Evolutionary conservation across 192 early-diverging fungal species (phyloP).

Genomic region (Linnemannia hyalina): DNA sequence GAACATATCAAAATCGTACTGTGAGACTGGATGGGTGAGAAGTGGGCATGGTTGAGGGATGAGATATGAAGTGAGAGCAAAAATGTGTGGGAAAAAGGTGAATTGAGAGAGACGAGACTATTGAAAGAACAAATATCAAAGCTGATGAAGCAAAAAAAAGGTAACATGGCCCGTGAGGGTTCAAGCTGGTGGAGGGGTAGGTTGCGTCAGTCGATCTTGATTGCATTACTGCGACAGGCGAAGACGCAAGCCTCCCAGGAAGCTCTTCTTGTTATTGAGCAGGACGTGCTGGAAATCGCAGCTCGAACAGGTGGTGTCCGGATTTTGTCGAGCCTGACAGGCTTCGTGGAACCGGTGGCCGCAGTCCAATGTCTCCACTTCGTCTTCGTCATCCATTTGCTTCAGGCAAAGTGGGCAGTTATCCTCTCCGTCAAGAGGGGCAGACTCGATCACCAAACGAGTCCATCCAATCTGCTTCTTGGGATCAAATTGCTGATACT

Average conservation of each 20-base stretch:
- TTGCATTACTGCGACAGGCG: neutral
- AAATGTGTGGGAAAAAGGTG: too few relatives aligned
- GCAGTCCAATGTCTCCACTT: neutral
- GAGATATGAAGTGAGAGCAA: too few relatives aligned
- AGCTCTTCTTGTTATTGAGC: neutral
- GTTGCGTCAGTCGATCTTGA: too few relatives aligned
- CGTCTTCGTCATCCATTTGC: neutral
- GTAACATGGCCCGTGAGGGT: too few relatives aligned
- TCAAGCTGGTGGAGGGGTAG: too few relatives aligned
- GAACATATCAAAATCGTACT: too few relatives aligned
- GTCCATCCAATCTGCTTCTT: neutral
- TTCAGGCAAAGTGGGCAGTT: neutral
- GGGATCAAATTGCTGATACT: slow-evolving; percentile 1
- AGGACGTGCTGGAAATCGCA: neutral
- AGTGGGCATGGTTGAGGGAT: too few relatives aligned
- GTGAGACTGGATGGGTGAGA: too few relatives aligned
- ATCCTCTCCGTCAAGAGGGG: neutral
- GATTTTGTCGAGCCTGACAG: neutral
- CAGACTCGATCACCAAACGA: slow-evolving; percentile 22
- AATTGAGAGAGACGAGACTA: too few relatives aligned
- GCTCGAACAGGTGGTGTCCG: neutral
- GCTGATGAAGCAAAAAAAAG: too few relatives aligned
- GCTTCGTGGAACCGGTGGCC: slow-evolving; percentile 1
- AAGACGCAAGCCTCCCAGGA: neutral
- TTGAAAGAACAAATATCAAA: too few relatives aligned